A percentile compares a stretch with the other conserved stretches of the same genome.
Conservation (phyloP, 2,329 filamentous ascomycete genomes). For the Dothidotthia symphoricarpi region DNA sequence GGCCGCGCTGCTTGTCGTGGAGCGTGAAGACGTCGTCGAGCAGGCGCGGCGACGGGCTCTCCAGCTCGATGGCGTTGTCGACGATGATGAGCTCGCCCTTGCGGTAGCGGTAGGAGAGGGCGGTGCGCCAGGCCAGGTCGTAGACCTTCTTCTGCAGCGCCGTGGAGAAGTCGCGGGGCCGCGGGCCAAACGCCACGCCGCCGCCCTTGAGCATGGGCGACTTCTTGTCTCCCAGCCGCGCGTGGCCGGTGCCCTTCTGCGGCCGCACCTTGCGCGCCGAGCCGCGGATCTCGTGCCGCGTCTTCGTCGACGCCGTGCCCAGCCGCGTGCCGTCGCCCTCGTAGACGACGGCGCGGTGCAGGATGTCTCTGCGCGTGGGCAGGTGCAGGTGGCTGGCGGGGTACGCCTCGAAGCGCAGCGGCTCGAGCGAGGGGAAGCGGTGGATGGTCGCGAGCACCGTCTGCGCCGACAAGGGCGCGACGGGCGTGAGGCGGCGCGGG, state of each 20-base stretch:
- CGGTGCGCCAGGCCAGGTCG: constrained; percentile 91
- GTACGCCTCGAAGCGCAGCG: constrained; percentile 73
- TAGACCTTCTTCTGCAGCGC: constrained; percentile 85
- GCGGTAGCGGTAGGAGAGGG: constrained; percentile 85
- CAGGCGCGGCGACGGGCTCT: constrained; percentile 61
- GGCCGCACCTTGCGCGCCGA: constrained; percentile 76
- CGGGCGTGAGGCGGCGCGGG: constrained; percentile 35
- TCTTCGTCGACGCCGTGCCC: constrained; percentile 65
- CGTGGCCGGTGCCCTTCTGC: constrained; percentile 82
- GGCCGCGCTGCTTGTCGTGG: constrained; percentile 55
- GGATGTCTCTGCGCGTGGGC: constrained; percentile 83
- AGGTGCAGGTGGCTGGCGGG: constrained; percentile 79
- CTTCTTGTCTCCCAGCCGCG: constrained; percentile 77
- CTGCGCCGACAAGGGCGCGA: constrained; percentile 39
- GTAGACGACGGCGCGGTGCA: constrained; percentile 88
- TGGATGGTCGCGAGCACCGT: constrained; percentile 81
- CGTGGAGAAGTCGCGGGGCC: constrained; percentile 86
- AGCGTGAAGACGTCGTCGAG: constrained; percentile 66
- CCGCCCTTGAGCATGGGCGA: constrained; percentile 80
- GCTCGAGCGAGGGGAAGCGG: constrained; percentile 85
- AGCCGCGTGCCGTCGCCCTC: constrained; percentile 80
- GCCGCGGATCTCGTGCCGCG: constrained; percentile 74
- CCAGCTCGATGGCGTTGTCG: constrained; percentile 72
- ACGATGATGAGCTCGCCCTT: constrained; percentile 84
- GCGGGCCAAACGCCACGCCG: constrained; percentile 85